Conservation (phyloP, 805 yeast species). For the Lachancea kluyveri region DNA sequence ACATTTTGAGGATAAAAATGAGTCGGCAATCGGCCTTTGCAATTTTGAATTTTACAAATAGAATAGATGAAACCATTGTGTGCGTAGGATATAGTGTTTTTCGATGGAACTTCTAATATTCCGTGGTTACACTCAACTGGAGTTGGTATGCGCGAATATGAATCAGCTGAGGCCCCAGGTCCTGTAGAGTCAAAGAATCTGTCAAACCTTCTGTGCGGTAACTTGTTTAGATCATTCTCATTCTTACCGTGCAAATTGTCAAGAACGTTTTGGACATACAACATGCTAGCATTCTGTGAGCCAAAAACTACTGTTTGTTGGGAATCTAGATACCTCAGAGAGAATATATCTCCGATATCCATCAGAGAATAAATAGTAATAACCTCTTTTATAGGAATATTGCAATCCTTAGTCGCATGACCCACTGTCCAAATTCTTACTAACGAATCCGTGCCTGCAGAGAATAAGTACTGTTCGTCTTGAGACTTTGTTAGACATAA, state of each 20-base stretch:
- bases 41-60: constrained; percentile 29
- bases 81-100: constrained; percentile 70
- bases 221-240: constrained; percentile 27
- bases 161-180: constrained; percentile 33
- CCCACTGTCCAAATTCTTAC: constrained; percentile 78
- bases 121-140: constrained; percentile 12
- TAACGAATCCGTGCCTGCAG: constrained; percentile 87
- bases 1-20: constrained; percentile 3
- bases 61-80: constrained; percentile 88
- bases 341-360: constrained; percentile 92
- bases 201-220: constrained; percentile 68
- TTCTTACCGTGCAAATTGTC: constrained; percentile 15
- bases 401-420: constrained; percentile 10
- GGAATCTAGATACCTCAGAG: constrained; percentile 61
- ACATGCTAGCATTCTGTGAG: constrained; percentile 84
- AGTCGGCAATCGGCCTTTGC: constrained; percentile 3
- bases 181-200: constrained; percentile 88
- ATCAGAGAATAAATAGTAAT: constrained; percentile 76
- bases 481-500: constrained; percentile 55
- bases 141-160: constrained; percentile 6
- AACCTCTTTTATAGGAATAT: constrained; percentile 34
- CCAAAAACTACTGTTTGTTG: constrained; percentile 71
- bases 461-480: constrained; percentile 55
- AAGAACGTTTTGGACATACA: constrained; percentile 50
- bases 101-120: constrained; percentile 61